phyloP scores from a whole-genome alignment of 106 monocot genomes.

The Platanthera zijinensis region DNA sequence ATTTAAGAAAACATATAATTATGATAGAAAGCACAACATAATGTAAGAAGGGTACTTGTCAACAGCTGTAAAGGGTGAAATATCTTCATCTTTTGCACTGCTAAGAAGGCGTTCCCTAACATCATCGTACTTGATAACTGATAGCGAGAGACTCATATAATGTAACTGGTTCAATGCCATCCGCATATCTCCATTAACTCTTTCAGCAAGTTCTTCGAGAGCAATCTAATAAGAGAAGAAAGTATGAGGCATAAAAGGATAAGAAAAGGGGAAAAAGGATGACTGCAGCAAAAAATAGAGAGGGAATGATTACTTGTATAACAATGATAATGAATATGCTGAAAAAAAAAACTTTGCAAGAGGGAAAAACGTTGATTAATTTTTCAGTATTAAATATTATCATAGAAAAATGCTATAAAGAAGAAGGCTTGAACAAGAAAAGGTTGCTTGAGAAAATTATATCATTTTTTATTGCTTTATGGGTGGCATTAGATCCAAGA shows the following conservation, averaged over 20 bases:
- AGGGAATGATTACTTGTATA: not conserved
- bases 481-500: not conserved
- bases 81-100: constrained; percentile 97
- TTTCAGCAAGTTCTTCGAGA: constrained; percentile 86
- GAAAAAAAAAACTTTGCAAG: not conserved
- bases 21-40: constrained; percentile 6
- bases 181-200: constrained; percentile 93
- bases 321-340: not conserved
- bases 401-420: not conserved
- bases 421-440: not conserved
- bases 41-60: constrained; percentile 69
- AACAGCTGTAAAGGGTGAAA: constrained; percentile 94
- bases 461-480: not conserved
- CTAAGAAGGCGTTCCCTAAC: constrained; percentile 66
- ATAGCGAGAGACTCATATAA: constrained; percentile 81
- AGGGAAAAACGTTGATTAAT: not conserved
- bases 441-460: not conserved
- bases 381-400: not conserved
- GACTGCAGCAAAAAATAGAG: not conserved
- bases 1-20: not conserved
- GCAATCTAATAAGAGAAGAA: constrained; percentile 44
- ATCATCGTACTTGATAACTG: constrained; percentile 88
- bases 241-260: not conserved
- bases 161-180: constrained; percentile 99
- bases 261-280: not conserved